Percentiles rank a stretch among this genome's conserved stretches.
phyloP scores from a whole-genome alignment of 139 green algal species.

The Tetradesmus lagerheimii region DNA sequence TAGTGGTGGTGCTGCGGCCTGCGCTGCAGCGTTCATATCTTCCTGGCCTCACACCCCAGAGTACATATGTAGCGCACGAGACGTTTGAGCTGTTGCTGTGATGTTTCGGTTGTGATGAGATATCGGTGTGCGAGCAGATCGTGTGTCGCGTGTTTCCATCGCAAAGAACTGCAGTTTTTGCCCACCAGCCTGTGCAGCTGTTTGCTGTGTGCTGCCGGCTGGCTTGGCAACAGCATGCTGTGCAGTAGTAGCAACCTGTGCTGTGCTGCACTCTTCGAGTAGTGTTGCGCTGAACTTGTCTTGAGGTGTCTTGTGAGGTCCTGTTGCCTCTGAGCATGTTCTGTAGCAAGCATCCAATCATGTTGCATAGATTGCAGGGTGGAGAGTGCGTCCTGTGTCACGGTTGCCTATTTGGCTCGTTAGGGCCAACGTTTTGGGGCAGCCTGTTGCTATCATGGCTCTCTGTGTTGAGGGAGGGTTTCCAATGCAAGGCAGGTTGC shows the following conservation, averaged over 20 bases:
- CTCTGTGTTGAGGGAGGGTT: too few species aligned
- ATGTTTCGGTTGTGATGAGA: not conserved
- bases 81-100: too few species aligned
- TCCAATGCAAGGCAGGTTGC: too few species aligned
- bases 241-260: not conserved
- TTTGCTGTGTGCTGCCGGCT: not conserved
- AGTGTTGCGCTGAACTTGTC: too few species aligned
- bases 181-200: not conserved
- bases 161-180: not conserved
- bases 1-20: not conserved
- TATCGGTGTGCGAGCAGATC: not conserved
- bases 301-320: not conserved
- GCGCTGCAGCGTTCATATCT: not conserved
- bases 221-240: not conserved
- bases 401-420: not conserved
- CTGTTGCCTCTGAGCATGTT: not conserved
- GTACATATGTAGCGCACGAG: conserved; percentile 1
- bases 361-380: not conserved
- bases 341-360: not conserved
- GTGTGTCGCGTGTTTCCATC: not conserved
- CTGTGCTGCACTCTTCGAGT: not conserved
- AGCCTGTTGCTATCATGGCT: not conserved
- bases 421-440: not conserved
- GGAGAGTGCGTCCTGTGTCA: not conserved
- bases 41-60: not conserved